Base-by-base conservation (phyloP, 129 eudicot genomes). In the Smallanthus sonchifolius region DNA sequence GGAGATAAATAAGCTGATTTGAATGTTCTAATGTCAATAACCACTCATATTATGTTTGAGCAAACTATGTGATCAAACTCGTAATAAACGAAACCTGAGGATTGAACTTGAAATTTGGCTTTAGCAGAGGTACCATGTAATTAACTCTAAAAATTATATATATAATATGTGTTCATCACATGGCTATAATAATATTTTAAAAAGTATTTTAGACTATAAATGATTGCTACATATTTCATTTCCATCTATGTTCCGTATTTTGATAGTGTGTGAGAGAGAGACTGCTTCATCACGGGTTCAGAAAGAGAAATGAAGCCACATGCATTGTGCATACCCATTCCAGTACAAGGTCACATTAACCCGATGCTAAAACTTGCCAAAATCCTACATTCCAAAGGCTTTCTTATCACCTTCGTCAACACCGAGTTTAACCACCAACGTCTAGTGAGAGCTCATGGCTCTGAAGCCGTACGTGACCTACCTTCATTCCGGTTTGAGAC, bases 371-470 rank as follows among this genome's bases (percentile, higher is more conserved):
- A 79, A 64, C 73, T 79, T 3, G 83, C 83, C 68, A 79, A 79
- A 72, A 72, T 79, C 60, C 78, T 79, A 9, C 78, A 79, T 42
- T 64, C 78, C 38, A 72, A 79, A 79, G 83, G 83, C 10, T 79
- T 79, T 14, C 49, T 24, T 9, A 79, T 79, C 73, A 79, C 83
- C 66, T 79, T 65, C 15, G 68, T 79, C 19, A 79, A 79, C 83
- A 72, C 83, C 49, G 83, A 79, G 35, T 79, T 71, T 77, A 79
- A 74, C 85, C 84, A 82, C 67, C 71, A 75, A 24, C 89, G 89
- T 10, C 77, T 85, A 14, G 67, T 82, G 6, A 39, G 77, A 49
- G 48, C 86, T 10, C 68, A 61, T 47, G 86, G 86, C 7, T 7
- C 55, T 11, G 24, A 70, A 15, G 44, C 74, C 9, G 51, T 85